Evolutionary conservation across 2,329 filamentous ascomycete species (phyloP).

Genomic region (Fusarium virguliforme): DNA sequence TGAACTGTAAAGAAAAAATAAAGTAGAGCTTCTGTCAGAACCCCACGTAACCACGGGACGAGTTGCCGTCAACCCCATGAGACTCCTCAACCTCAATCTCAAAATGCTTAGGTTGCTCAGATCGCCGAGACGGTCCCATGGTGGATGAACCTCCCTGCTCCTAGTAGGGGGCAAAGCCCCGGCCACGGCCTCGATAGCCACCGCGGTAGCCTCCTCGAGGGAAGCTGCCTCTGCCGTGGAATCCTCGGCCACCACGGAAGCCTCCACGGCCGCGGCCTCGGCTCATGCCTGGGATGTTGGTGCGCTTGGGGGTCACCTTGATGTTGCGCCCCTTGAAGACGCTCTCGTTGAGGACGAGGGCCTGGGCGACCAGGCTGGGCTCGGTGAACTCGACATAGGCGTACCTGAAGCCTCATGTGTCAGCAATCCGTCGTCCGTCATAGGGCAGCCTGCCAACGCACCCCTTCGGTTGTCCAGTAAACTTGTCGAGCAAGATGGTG

Average conservation of each 20-base stretch:
- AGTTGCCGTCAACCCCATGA: conserved; percentile 35
- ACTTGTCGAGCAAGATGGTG: conserved; percentile 97
- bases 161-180: conserved; percentile 78
- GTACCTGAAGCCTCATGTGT: conserved; percentile 74
- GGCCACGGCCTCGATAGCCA: conserved; percentile 76
- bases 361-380: conserved; percentile 91
- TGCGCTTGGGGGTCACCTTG: conserved; percentile 96
- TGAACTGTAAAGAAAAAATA: conserved; percentile 28
- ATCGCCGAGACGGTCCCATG: conserved; percentile 38
- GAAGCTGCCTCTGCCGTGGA: conserved; percentile 70
- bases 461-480: conserved; percentile 99
- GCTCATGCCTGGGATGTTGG: conserved; percentile 95
- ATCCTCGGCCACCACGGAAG: conserved; percentile 64
- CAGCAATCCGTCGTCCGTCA: conserved; percentile 27
- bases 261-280: conserved; percentile 63
- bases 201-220: conserved; percentile 70
- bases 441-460: conserved; percentile 63
- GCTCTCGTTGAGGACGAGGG: conserved; percentile 95
- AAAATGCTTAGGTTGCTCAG: conserved; percentile 44
- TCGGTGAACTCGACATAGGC: conserved; percentile 99
- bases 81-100: conserved; percentile 50
- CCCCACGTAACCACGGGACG: conserved; percentile 28
- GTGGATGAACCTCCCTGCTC: conserved; percentile 54
- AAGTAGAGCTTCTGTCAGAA: conserved; percentile 23
- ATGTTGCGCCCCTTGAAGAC: conserved; percentile 94